phyloP scores from a whole-genome alignment of 768 basidiomycete genomes.

The Neoboletus magnificus region DNA sequence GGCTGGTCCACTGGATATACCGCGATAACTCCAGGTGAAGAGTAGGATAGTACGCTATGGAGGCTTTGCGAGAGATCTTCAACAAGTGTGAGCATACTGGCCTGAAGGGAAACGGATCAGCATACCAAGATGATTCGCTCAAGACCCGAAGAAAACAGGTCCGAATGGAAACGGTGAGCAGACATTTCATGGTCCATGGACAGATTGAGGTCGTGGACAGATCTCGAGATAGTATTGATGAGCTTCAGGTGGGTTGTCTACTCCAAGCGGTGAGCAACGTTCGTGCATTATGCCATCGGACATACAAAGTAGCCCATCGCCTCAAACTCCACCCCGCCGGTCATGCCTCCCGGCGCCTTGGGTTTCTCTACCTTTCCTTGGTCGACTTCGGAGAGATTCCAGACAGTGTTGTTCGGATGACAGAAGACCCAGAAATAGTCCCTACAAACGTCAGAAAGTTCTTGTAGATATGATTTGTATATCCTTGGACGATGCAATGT shows the following conservation, averaged over 20 bases:
- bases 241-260: constrained; percentile 89
- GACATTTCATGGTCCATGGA: constrained; percentile 69
- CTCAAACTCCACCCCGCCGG: constrained; percentile 97
- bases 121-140: constrained; percentile 87
- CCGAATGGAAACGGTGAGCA: constrained; percentile 77
- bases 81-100: neutral
- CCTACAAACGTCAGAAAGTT: constrained; percentile 84
- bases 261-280: constrained; percentile 5
- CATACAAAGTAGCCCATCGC: constrained; percentile 93
- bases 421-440: constrained; percentile 99
- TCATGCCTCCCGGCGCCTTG: constrained; percentile 95
- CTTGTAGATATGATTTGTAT: constrained; percentile 78
- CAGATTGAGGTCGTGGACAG: constrained; percentile 61
- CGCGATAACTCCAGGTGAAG: constrained; percentile 92
- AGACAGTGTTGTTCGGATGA: constrained; percentile 89
- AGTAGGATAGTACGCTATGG: constrained; percentile 88
- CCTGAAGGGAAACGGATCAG: neutral
- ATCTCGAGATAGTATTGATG: constrained; percentile 73
- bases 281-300: constrained; percentile 8
- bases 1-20: constrained; percentile 66
- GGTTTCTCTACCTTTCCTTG: constrained; percentile 84
- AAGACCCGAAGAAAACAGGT: constrained; percentile 87
- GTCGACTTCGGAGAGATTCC: constrained; percentile 82
- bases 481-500: constrained; percentile 64
- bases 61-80: constrained; percentile 93